Evolutionary conservation across 371 early-diverging fungal species (phyloP).

Genomic region (Amoeboaphelidium protococcarum): DNA sequence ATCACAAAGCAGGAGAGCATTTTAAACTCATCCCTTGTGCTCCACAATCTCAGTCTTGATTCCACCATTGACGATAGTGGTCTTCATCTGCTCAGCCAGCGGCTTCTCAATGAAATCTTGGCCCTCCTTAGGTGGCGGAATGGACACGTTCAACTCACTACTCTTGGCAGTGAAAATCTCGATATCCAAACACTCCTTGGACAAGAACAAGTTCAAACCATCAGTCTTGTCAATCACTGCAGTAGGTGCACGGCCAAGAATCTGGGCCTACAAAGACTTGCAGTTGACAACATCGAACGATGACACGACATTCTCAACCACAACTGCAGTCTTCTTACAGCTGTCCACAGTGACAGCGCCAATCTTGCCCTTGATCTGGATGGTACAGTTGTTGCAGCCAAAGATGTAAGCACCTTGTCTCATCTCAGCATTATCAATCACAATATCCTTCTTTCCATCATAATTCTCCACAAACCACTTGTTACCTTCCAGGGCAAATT

Average conservation of each 20-base stretch:
- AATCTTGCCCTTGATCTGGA: constrained; percentile 69
- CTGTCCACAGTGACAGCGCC: constrained; percentile 63
- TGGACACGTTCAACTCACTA: constrained; percentile 51
- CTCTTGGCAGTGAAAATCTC: constrained; percentile 76
- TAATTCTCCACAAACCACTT: constrained; percentile 82
- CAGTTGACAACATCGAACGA: constrained; percentile 73
- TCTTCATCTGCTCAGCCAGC: constrained; percentile 77
- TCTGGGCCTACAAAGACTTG: constrained; percentile 61
- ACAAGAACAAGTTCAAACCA: constrained; percentile 58
- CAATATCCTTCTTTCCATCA: constrained; percentile 31
- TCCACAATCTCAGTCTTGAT: constrained; percentile 56
- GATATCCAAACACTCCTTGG: constrained; percentile 36
- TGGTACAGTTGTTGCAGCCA: constrained; percentile 63
- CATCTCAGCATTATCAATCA: constrained; percentile 49
- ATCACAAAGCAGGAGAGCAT: too few species aligned
- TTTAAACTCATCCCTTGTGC: constrained; percentile 16
- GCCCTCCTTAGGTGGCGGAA: constrained; percentile 31
- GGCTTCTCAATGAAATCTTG: constrained; percentile 58
- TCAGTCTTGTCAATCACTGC: constrained; percentile 77
- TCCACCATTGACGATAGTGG: constrained; percentile 38
- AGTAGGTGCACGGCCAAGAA: constrained; percentile 55
- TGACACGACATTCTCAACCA: constrained; percentile 55
- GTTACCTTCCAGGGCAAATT: constrained; percentile 50
- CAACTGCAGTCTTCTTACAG: constrained; percentile 61
- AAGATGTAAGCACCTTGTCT: constrained; percentile 73